Percentiles rank a stretch among this genome's conserved stretches.
These are phyloP conservation scores for Phoma sp. DNA, from an alignment of 2,329 filamentous ascomycete species.

Conservation along the genomic window DNA sequence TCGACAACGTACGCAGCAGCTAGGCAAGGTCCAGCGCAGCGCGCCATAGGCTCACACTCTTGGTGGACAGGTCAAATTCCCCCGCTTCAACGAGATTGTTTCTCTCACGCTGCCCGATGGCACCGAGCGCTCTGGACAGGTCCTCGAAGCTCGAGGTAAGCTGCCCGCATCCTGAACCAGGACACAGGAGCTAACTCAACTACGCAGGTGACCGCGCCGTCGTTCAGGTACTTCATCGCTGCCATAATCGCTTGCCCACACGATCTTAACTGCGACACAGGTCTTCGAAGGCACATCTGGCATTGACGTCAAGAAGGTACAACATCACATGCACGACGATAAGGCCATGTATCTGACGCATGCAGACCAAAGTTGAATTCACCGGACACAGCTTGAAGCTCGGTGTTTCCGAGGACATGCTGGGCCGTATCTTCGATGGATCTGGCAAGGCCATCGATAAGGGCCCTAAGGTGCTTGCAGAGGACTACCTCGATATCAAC, in stretches of 20 bases:
- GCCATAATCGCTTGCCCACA: background rate
- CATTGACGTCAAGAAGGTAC: conserved; percentile 95
- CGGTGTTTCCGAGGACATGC: conserved; percentile 98
- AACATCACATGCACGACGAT: conserved; percentile 20
- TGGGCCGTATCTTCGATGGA: conserved; percentile 98
- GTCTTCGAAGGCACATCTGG: conserved; percentile 97
- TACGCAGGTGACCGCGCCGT: conserved; percentile 83
- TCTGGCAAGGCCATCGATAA: conserved; percentile 98
- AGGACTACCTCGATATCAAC: conserved; percentile 99
- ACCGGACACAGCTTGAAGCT: conserved; percentile 97
- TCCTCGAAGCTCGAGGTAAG: conserved; percentile 94
- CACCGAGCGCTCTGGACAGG: conserved; percentile 89
- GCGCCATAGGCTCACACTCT: conserved; percentile 28
- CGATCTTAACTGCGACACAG: conserved; percentile 56
- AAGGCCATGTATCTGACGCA: conserved; percentile 29
- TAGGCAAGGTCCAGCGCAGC: conserved; percentile 6
- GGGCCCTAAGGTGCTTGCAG: conserved; percentile 95
- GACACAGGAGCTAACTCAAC: conserved; percentile 22
- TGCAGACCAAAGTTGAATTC: conserved; percentile 93
- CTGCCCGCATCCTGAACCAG: conserved; percentile 1
- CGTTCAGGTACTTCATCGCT: conserved; percentile 73
- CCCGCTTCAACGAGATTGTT: conserved; percentile 97
- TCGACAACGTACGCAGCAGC: conserved; percentile 79
- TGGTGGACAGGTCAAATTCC: conserved; percentile 84
- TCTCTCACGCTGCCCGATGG: conserved; percentile 95